A percentile compares a stretch with the other conserved stretches of the same genome.
These are phyloP conservation scores for Atkinsonella hypoxylon DNA, from an alignment of 2,329 filamentous ascomycete genomes.

Conservation along the genomic window DNA sequence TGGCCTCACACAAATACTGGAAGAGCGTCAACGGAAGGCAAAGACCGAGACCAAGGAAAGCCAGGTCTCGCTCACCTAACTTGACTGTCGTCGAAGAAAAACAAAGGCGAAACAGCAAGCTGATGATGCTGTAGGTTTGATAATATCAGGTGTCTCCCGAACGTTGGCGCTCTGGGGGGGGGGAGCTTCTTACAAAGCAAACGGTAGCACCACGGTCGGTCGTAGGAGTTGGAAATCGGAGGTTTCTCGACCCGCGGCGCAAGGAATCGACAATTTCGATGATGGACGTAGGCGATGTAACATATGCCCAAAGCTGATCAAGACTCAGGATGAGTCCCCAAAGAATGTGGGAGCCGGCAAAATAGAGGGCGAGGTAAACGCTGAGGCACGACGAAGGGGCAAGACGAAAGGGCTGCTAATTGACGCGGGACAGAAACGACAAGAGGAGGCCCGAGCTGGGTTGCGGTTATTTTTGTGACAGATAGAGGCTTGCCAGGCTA, in stretches of 20 bases:
- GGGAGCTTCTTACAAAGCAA: background rate
- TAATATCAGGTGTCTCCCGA: background rate
- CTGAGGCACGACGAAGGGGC: background rate
- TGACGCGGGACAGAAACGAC: background rate
- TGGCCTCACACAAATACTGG: background rate
- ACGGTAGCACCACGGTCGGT: background rate
- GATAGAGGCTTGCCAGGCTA: background rate
- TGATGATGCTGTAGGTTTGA: background rate
- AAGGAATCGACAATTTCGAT: background rate
- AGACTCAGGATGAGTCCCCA: background rate
- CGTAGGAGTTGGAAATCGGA: background rate
- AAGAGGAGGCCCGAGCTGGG: background rate
- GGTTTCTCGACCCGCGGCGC: constrained; percentile 3
- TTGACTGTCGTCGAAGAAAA: background rate
- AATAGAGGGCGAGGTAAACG: background rate
- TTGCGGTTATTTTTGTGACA: background rate
- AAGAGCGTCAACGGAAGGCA: background rate
- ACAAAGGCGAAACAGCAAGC: background rate
- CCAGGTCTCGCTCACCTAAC: background rate
- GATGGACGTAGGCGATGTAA: background rate
- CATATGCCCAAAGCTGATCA: background rate
- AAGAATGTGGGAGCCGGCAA: background rate
- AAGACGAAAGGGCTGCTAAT: background rate
- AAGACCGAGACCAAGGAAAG: background rate
- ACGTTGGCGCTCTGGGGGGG: background rate